Conservation (phyloP, 306 rosid species). For the Casuarina equisetifolia region DNA sequence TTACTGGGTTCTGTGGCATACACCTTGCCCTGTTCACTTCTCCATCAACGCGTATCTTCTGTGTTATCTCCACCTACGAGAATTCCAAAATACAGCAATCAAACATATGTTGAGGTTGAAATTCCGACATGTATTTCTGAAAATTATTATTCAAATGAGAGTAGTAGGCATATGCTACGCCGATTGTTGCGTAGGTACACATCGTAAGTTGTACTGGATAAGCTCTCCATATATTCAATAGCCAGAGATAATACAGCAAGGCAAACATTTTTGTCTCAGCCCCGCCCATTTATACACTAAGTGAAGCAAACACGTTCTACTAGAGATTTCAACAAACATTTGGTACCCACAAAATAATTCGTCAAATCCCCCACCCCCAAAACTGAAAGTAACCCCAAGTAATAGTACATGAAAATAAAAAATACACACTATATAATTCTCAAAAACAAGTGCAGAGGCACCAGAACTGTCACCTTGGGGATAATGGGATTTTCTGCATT, state of each 20-base stretch:
- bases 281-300: not conserved
- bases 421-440: not conserved
- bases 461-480: conserved; percentile 53
- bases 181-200: not conserved
- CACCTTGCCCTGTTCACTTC: conserved; percentile 89
- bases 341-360: conserved; percentile 4
- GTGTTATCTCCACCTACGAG: conserved; percentile 62
- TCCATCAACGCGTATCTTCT: conserved; percentile 72
- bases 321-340: conserved; percentile 43
- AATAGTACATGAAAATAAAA: not conserved
- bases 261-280: not conserved
- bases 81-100: not conserved
- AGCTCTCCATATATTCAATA: not conserved
- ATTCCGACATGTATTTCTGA: not conserved
- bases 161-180: not conserved
- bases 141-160: not conserved
- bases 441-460: not conserved
- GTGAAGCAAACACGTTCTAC: not conserved
- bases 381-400: not conserved
- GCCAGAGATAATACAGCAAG: not conserved
- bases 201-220: not conserved
- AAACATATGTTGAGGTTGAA: not conserved
- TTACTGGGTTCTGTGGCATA: conserved; percentile 70
- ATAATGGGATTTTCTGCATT: conserved; percentile 35
- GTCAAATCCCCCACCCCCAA: not conserved